phyloP scores from a whole-genome alignment of 73 alveolate genomes.

The Symbiodinium pilosum region DNA sequence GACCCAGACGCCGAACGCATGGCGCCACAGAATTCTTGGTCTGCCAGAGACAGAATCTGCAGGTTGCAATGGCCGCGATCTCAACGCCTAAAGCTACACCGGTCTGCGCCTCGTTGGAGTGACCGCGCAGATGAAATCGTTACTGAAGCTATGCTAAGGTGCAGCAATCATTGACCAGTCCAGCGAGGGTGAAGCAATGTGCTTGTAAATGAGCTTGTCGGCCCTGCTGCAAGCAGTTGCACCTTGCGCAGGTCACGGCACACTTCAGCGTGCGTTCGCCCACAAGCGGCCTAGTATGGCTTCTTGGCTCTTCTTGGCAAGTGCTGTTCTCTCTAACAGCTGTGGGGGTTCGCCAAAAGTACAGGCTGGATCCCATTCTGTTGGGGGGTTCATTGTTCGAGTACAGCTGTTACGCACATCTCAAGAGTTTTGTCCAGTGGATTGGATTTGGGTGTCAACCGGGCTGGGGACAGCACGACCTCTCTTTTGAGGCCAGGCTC shows the following conservation, averaged over 20 bases:
- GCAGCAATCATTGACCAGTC: background rate
- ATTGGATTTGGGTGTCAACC: no score
- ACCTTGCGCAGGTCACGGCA: background rate
- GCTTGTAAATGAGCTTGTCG: no score
- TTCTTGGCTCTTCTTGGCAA: background rate
- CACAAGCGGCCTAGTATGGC: background rate
- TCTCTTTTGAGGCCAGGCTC: background rate
- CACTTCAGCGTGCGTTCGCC: constrained; percentile 11
- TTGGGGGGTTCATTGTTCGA: no score
- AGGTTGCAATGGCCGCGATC: constrained; percentile 86
- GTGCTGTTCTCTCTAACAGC: no score
- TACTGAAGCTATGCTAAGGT: no score
- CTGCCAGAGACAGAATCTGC: background rate
- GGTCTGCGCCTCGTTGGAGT: background rate
- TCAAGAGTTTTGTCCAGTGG: no score
- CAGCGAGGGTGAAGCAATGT: constrained; percentile 1
- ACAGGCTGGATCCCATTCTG: no score
- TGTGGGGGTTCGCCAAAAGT: background rate
- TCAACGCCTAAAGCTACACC: constrained; percentile 44
- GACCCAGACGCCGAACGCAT: background rate
- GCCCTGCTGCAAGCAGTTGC: no score
- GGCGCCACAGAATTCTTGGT: background rate
- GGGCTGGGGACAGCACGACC: no score
- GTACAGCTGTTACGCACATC: no score
- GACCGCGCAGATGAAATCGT: no score